Percentiles rank a stretch among this genome's conserved stretches.
Evolutionary conservation across 2,329 filamentous ascomycete species (phyloP).

Genomic region (Diaporthe caulivora): DNA sequence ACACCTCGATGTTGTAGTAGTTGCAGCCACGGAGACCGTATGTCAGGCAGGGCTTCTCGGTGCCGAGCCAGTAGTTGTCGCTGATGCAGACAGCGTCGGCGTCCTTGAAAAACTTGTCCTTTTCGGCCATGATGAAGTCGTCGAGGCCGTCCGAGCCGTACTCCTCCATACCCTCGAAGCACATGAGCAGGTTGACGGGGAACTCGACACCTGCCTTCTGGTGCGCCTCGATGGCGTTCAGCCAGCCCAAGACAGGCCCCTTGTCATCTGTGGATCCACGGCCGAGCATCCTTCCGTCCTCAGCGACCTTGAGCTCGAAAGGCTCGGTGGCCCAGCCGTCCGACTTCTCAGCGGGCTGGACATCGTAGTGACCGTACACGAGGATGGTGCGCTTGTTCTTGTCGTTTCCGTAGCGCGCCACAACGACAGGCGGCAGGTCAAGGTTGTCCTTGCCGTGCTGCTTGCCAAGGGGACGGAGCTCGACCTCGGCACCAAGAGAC

Average conservation of each 20-base stretch:
- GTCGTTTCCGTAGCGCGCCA: slow-evolving; percentile 93
- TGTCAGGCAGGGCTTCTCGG: slow-evolving; percentile 97
- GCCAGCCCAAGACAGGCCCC: slow-evolving; percentile 95
- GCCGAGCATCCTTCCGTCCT: slow-evolving; percentile 95
- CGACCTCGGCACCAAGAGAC: slow-evolving; percentile 85
- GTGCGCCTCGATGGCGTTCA: slow-evolving; percentile 98
- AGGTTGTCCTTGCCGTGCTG: slow-evolving; percentile 93
- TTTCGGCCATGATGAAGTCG: slow-evolving; percentile 91
- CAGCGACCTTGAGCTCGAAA: slow-evolving; percentile 87
- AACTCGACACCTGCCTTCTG: slow-evolving; percentile 94
- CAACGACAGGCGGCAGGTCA: slow-evolving; percentile 90
- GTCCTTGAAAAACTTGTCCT: slow-evolving; percentile 94
- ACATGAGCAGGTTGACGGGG: slow-evolving; percentile 98
- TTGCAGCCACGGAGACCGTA: slow-evolving; percentile 98
- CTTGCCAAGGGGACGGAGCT: slow-evolving; percentile 88
- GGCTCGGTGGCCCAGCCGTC: slow-evolving; percentile 98
- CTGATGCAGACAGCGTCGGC: slow-evolving; percentile 97
- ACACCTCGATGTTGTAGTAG: slow-evolving; percentile 94
- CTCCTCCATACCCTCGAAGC: slow-evolving; percentile 99
- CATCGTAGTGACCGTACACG: slow-evolving; percentile 98
- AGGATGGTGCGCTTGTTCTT: slow-evolving; percentile 94
- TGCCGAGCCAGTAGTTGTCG: slow-evolving; percentile 99
- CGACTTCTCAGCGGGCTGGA: slow-evolving; percentile 92
- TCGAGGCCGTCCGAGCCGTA: slow-evolving; percentile 97
- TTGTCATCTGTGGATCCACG: slow-evolving; percentile 98